Evolutionary conservation across 2,329 filamentous ascomycete species (phyloP), one percentile per base, ranked within the genome.

Genomic region (Emericellopsis cladophorae): DNA sequence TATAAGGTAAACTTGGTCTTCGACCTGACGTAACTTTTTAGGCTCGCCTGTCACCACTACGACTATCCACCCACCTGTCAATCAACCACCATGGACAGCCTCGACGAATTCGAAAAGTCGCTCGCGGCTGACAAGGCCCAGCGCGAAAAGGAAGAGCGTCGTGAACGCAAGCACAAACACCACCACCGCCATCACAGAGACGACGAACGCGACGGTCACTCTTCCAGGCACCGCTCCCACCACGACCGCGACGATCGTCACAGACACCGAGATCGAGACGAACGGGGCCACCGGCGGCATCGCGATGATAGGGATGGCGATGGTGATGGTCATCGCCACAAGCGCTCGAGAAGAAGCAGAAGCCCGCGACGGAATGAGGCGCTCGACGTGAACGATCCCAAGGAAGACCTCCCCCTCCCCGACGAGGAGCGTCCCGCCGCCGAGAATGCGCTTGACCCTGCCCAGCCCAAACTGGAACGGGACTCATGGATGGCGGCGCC

Each of bases 401-500:
- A 74, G 44, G 61, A 68, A 40, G 69, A 75, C 43, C 51, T 70
- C 0, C 70, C 70, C 2, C 48, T 70, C 4, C 71, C 68, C 1
- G 64, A 75, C 31, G 71, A 76, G 18, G 68, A 70, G 46, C 63
- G 65, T 29, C 44, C 55, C 14, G 44, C 52, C 24, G 45, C 46
- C 14, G 45, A 58, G 46, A 51, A 57, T 7, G 14, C 48, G 0
- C 46, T 54, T 2, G 49, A 54, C 7, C 39, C 45, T 0, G 36
- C 53, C 5, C 59, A 54, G 44, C 56, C 61, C 1, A 55, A 60
- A 1, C 52, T 80, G 26, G 72, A 79, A 49, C 77, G 93, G 47
- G 92, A 96, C 58, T 76, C 83, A 0, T 98, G 93, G 89, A 98
- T 98, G 92, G 81, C 88, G 44, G 82, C 82, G 0, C 88, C 90